These are phyloP conservation scores for Epichloe brachyelytri DNA, from an alignment of 2,329 filamentous ascomycete species.

Conservation along the genomic window DNA sequence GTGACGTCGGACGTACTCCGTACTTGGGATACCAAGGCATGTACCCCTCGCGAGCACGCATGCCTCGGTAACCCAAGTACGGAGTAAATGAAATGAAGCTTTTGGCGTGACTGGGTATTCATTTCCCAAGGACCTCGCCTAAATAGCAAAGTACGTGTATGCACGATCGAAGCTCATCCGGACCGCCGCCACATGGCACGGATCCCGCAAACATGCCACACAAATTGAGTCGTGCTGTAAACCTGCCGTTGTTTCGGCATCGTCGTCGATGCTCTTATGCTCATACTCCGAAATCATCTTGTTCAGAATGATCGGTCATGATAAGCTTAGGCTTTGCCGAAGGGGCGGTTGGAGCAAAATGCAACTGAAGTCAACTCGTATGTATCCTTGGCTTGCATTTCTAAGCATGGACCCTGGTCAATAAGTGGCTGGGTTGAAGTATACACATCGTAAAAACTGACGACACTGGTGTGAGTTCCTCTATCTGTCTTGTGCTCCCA, in stretches of 20 bases:
- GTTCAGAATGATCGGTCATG: background rate
- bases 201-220: background rate
- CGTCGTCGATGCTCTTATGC: background rate
- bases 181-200: background rate
- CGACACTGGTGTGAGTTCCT: background rate
- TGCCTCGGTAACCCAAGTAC: too few relatives aligned
- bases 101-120: too few relatives aligned
- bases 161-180: slow-evolving; percentile 5
- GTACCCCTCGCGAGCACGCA: too few relatives aligned
- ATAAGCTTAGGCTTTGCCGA: too few relatives aligned
- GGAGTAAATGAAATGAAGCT: too few relatives aligned
- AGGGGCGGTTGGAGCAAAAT: too few relatives aligned
- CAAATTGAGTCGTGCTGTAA: background rate
- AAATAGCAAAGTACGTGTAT: slow-evolving; percentile 15
- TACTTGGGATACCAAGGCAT: too few relatives aligned
- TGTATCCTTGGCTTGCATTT: too few relatives aligned
- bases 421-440: background rate
- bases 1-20: too few relatives aligned
- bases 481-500: too few relatives aligned
- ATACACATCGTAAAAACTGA: background rate
- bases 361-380: too few relatives aligned
- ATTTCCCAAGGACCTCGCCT: background rate
- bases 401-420: background rate
- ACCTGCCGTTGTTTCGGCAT: background rate
- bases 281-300: background rate